Conservation (phyloP, 2,329 filamentous ascomycete species). For the Aspergillus terreus region DNA sequence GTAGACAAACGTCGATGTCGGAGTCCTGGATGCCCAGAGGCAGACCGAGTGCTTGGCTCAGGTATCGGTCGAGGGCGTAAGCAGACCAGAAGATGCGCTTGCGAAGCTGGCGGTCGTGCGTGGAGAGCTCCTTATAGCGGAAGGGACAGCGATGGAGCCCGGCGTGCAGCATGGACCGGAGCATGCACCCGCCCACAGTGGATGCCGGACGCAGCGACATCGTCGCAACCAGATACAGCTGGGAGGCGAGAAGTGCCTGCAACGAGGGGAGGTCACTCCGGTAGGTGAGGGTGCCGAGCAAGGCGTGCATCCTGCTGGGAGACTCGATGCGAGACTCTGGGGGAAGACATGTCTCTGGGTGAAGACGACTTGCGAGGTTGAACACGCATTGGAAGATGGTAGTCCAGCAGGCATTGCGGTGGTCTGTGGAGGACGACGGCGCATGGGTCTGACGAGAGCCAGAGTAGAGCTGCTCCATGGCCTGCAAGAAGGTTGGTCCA, state of each 20-base stretch:
- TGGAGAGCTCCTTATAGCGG: slow-evolving; percentile 46
- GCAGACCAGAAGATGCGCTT: slow-evolving; percentile 43
- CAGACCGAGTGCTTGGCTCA: slow-evolving; percentile 38
- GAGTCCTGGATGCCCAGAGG: slow-evolving; percentile 41
- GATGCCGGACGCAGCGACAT: slow-evolving; percentile 50
- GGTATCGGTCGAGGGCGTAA: slow-evolving; percentile 40
- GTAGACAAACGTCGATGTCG: slow-evolving; percentile 47
- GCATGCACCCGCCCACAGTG: slow-evolving; percentile 46
- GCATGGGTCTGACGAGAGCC: slow-evolving; percentile 2
- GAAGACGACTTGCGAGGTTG: slow-evolving; percentile 42
- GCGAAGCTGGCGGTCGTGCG: slow-evolving; percentile 37
- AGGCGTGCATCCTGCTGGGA: slow-evolving; percentile 33
- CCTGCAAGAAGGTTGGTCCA: slow-evolving; percentile 47
- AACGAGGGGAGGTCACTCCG: slow-evolving; percentile 45
- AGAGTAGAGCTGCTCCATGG: slow-evolving; percentile 43
- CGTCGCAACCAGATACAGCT: slow-evolving; percentile 47
- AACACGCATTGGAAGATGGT: slow-evolving; percentile 50
- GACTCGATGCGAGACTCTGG: slow-evolving; percentile 36
- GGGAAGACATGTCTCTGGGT: slow-evolving; percentile 30
- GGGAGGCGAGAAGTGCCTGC: slow-evolving; percentile 48
- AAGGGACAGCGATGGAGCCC: slow-evolving; percentile 52
- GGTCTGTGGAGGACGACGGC: slow-evolving; percentile 8
- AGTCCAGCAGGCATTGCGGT: slow-evolving; percentile 29
- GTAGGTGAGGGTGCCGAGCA: slow-evolving; percentile 37
- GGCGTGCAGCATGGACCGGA: slow-evolving; percentile 47